Evolutionary conservation across 306 rosid species (phyloP), one percentile per base, ranked within the genome.

Genomic region (Quercus agrifolia): DNA sequence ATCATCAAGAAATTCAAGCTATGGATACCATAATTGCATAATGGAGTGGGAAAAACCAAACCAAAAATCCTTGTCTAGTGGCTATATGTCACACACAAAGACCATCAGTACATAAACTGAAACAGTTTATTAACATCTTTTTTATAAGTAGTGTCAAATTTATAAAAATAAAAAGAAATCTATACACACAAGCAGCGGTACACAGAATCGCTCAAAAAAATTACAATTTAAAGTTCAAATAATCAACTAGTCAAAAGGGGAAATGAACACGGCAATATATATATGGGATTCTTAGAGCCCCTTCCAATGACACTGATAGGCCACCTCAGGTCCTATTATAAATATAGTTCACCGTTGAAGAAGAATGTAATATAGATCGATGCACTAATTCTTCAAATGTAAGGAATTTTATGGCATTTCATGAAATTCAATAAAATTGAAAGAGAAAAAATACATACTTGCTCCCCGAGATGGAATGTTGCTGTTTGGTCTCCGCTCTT

Each of bases 401-500:
- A 23, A 17, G 58, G 58, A 33, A 71, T 15, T 71, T 21, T 11
- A 5, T 58, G 56, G 25, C 20, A 71, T 5, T 73, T 19, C 27
- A 25, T 6, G 76, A 33, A 28, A 57, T 54, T 12, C 19, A 69
- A 21, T 18, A 30, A 5, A 28, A 59, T 23, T 23, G 57, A 18
- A 70, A 62, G 27, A 30, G 0, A 28, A 75, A 71, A 35, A 55
- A 64, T 35, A 64, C 96, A 30, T 90, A 95, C 99, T 91, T 89
- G 92, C 91, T 82, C 88, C 88, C 78, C 96, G 94, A 73, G 92
- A 83, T 51, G 93, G 92, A 74, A 90, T 89, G 91, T 81, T 88
- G 86, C 93, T 93, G 86, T 89, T 93, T 59, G 94, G 94, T 88
- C 99, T 95, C 81, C 99, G 87, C 88, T 95, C 98, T 87, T 93